Conservation (phyloP, 2,329 filamentous ascomycete species). For the Fusarium mundagurra region DNA sequence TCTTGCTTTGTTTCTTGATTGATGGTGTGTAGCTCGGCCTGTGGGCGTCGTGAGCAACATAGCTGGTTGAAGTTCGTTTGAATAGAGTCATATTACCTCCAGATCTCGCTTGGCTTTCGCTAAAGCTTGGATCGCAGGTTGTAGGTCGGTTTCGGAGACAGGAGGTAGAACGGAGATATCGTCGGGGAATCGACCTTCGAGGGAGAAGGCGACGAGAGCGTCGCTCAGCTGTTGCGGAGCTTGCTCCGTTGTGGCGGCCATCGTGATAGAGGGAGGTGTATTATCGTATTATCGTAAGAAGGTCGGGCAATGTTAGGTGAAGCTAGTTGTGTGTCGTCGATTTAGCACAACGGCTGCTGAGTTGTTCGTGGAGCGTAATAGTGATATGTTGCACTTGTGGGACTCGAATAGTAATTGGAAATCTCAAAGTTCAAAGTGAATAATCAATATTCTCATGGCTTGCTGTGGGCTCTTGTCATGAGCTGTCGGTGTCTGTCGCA, state of each 20-base stretch:
- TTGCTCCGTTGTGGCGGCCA: conserved; percentile 45
- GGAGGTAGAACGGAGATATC: conserved; percentile 50
- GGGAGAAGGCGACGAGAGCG: conserved; percentile 53
- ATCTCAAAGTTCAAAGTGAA: background rate
- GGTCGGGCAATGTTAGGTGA: background rate
- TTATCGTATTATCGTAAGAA: background rate
- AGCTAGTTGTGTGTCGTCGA: conserved; percentile 21
- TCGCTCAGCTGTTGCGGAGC: conserved; percentile 49
- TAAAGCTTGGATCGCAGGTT: conserved; percentile 53
- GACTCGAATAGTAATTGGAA: background rate
- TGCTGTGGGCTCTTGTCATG: conserved; percentile 8
- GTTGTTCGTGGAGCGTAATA: background rate
- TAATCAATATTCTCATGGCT: conserved; percentile 2
- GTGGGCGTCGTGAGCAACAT: conserved; percentile 30
- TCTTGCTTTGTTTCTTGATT: conserved; percentile 82
- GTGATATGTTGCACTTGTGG: background rate
- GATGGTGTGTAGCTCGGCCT: conserved; percentile 75
- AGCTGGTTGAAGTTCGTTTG: background rate
- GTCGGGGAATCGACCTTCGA: conserved; percentile 55
- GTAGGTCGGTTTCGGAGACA: conserved; percentile 51
- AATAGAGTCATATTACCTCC: conserved; percentile 47
- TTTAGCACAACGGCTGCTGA: background rate
- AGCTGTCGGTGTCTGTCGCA: conserved; percentile 34
- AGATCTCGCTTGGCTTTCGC: conserved; percentile 49
- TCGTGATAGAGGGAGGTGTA: conserved; percentile 13